These are phyloP conservation scores for Alloascoidea hylecoeti DNA, from an alignment of 805 yeast species.

Conservation along the genomic window DNA sequence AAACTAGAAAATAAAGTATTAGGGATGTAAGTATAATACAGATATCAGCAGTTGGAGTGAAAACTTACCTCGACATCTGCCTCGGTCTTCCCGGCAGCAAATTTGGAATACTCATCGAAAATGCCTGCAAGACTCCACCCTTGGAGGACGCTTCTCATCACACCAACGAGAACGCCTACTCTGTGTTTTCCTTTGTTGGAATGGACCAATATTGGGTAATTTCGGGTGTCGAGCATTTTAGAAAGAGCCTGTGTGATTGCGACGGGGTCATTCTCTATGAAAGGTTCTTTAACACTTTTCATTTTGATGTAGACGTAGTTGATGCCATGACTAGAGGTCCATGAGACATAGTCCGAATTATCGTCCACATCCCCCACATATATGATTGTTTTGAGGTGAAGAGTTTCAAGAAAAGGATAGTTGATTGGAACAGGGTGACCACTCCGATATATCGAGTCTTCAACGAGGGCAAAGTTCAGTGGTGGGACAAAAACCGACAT, in stretches of 20 bases:
- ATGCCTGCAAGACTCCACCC: constrained; percentile 92
- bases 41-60: neutral
- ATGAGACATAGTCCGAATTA: constrained; percentile 47
- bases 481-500: constrained; percentile 61
- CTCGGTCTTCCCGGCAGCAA: constrained; percentile 89
- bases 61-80: constrained; percentile 54
- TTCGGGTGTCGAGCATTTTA: constrained; percentile 23
- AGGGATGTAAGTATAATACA: neutral
- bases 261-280: constrained; percentile 40
- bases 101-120: constrained; percentile 86
- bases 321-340: constrained; percentile 45
- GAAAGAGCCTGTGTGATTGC: constrained; percentile 28
- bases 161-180: constrained; percentile 87
- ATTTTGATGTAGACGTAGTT: constrained; percentile 45
- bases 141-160: constrained; percentile 72
- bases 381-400: constrained; percentile 66
- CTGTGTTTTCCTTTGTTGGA: constrained; percentile 97
- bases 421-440: constrained; percentile 91
- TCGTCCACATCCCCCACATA: constrained; percentile 70
- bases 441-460: constrained; percentile 73
- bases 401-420: constrained; percentile 59
- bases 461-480: constrained; percentile 78
- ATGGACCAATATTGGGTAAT: constrained; percentile 81
- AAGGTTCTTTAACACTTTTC: constrained; percentile 67
- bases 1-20: constrained; percentile 21